Percentiles rank a stretch among this genome's conserved stretches.
These are phyloP conservation scores for Claviceps spartinae DNA, from an alignment of 2,329 filamentous ascomycete genomes.

Conservation along the genomic window DNA sequence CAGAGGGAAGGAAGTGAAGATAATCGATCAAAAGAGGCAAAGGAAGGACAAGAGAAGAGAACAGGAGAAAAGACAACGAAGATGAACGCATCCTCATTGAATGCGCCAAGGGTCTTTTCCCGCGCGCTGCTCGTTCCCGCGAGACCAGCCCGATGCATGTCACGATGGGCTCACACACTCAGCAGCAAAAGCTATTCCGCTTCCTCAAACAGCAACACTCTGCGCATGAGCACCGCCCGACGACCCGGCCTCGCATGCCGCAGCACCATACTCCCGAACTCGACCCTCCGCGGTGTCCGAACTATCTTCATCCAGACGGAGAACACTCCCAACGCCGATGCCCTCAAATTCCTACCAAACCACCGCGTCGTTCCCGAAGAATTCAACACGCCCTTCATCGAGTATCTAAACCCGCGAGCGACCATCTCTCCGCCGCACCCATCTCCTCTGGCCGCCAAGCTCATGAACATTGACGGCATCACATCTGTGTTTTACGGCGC, in stretches of 20 bases:
- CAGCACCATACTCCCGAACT: constrained; percentile 7
- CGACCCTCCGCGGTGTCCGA: constrained; percentile 30
- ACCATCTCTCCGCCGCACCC: constrained; percentile 82
- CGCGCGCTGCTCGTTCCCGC: constrained; percentile 15
- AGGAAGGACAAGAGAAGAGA: neutral
- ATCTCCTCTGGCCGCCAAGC: constrained; percentile 76
- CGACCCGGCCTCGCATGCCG: constrained; percentile 1
- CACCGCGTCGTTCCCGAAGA: constrained; percentile 66
- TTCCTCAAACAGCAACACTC: neutral
- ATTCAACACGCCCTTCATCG: constrained; percentile 65
- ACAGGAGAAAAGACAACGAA: neutral
- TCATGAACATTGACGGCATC: constrained; percentile 92
- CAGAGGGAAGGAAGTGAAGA: neutral
- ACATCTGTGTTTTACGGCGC: constrained; percentile 85
- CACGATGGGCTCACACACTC: constrained; percentile 15
- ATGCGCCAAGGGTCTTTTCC: constrained; percentile 12
- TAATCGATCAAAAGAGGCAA: neutral
- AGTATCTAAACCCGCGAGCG: constrained; percentile 80
- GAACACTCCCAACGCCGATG: constrained; percentile 85
- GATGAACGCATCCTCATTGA: constrained; percentile 12
- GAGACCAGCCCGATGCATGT: constrained; percentile 9
- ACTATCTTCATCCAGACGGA: constrained; percentile 98
- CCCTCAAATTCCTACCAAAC: constrained; percentile 92
- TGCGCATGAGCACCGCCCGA: constrained; percentile 2
- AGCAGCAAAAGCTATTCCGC: neutral